Conservation (phyloP, 1,284 basidiomycete genomes). For the Boletellus deceptivus region DNA sequence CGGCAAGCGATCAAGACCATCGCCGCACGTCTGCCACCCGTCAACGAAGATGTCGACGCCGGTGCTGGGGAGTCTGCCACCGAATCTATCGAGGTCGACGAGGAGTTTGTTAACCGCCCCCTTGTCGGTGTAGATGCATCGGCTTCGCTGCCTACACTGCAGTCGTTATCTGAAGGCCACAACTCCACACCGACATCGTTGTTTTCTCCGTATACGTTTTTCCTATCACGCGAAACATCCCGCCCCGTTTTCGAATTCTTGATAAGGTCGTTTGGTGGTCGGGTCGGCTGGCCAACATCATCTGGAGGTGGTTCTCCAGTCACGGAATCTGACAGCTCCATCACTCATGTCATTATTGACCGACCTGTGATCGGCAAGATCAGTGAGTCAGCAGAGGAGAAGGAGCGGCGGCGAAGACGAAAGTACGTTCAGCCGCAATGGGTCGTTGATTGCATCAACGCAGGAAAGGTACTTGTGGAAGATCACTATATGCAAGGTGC, state of each 20-base stretch:
- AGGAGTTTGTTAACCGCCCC: conserved; percentile 68
- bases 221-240: conserved; percentile 92
- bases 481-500: conserved; percentile 87
- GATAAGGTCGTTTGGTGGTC: conserved; percentile 88
- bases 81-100: conserved; percentile 49
- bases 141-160: conserved; percentile 73
- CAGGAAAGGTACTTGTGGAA: conserved; percentile 80
- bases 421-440: conserved; percentile 98
- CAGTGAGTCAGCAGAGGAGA: conserved; percentile 57
- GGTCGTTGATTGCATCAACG: conserved; percentile 96
- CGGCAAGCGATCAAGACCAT: conserved; percentile 73
- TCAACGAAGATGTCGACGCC: conserved; percentile 42
- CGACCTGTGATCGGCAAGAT: conserved; percentile 62
- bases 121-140: conserved; percentile 58
- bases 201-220: conserved; percentile 90
- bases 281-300: conserved; percentile 85
- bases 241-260: conserved; percentile 94
- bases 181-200: conserved; percentile 56
- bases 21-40: conserved; percentile 32
- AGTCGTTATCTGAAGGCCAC: conserved; percentile 63
- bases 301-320: conserved; percentile 84
- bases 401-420: conserved; percentile 64
- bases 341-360: conserved; percentile 97
- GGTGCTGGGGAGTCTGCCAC: conserved; percentile 31
- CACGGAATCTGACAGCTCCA: conserved; percentile 70